Base-by-base conservation (phyloP, 1,284 basidiomycete genomes). In the Microbotryomycetes sp. region DNA sequence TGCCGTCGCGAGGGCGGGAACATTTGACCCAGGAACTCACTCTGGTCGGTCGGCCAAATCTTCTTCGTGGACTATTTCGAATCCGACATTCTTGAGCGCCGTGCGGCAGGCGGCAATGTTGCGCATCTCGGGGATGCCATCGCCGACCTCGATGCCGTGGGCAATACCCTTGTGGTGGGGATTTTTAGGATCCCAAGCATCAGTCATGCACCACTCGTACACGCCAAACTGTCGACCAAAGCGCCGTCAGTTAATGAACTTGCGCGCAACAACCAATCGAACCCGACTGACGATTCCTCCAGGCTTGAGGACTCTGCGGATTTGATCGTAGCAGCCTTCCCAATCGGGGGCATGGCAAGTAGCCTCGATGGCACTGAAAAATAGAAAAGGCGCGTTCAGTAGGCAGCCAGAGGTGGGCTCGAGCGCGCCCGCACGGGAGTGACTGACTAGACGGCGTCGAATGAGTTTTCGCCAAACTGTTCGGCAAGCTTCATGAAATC, bases 121-220 rank as follows among this genome's bases (percentile, higher is more conserved):
- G 23, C 94, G 87, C 93, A 98, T 97, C 79, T 97, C 91, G 23
- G 94, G 91, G 73, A 98, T 97, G 68, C 96, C 94, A 75, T 96
- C 92, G 50, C 94, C 94, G 57, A 97, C 70, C 75, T 81, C 75
- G 61, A 76, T 76, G 9, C 75, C 85, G 79, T 97, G 92, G 21
- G 91, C 89, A 65, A 98, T 85, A 60, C 84, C 83, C 79, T 93
- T 93, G 83, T 98, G 94, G 66, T 84, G 78, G 18, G 92, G 63
- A 76, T 83, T 88, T 15, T 85, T 84, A 2, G 89, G 81, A 75
- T 98, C 89, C 88, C 91, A 98, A 11, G 77, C 76, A 76, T 97
- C 93, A 52, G 94, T 97, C 93, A 98, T 97, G 78, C 86, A 88
- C 94, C 94, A 98, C 75, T 97, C 94, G 78, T 97, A 97, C 49